These are phyloP conservation scores for Royoungia palumana DNA, from an alignment of 768 basidiomycete genomes.

Conservation along the genomic window DNA sequence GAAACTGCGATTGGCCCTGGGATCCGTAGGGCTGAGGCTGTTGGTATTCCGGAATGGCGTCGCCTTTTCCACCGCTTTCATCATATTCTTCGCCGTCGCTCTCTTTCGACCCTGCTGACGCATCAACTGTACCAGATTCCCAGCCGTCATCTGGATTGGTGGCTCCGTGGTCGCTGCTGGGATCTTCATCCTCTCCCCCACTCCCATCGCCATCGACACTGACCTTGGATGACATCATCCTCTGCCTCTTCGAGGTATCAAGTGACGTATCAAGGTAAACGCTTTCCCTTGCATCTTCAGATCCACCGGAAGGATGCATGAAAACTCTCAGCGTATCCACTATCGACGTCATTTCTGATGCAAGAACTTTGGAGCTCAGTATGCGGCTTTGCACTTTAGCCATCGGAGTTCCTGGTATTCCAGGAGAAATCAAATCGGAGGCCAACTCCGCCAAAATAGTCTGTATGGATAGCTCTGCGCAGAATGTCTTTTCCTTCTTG, in stretches of 20 bases:
- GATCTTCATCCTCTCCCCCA: slow-evolving; percentile 24
- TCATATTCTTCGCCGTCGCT: slow-evolving; percentile 30
- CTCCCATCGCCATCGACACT: slow-evolving; percentile 4
- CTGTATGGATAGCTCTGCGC: slow-evolving; percentile 45
- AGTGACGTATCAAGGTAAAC: slow-evolving; percentile 12
- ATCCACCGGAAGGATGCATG: slow-evolving; percentile 30
- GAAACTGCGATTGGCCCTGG: slow-evolving; percentile 55
- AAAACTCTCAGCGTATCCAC: slow-evolving; percentile 49
- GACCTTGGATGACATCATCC: slow-evolving; percentile 1
- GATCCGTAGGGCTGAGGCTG: slow-evolving; percentile 22
- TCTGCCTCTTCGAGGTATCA: slow-evolving; percentile 12
- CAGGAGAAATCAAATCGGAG: slow-evolving; percentile 32
- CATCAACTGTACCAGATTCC: slow-evolving; percentile 43
- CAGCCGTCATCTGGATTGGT: slow-evolving; percentile 30
- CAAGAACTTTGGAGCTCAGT: slow-evolving; percentile 73
- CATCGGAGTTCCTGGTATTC: slow-evolving; percentile 39
- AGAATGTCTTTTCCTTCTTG: slow-evolving; percentile 64
- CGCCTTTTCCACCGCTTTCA: slow-evolving; percentile 24
- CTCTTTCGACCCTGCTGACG: slow-evolving; percentile 22
- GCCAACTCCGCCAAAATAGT: slow-evolving; percentile 47
- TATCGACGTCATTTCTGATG: slow-evolving; percentile 50
- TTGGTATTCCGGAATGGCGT: slow-evolving; percentile 4
- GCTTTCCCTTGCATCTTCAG: slow-evolving; percentile 15
- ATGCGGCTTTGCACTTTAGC: slow-evolving; percentile 70
- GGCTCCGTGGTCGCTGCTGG: slow-evolving; percentile 3